phyloP scores from a whole-genome alignment of 208 protist species.

The Baffinella frigidus region DNA sequence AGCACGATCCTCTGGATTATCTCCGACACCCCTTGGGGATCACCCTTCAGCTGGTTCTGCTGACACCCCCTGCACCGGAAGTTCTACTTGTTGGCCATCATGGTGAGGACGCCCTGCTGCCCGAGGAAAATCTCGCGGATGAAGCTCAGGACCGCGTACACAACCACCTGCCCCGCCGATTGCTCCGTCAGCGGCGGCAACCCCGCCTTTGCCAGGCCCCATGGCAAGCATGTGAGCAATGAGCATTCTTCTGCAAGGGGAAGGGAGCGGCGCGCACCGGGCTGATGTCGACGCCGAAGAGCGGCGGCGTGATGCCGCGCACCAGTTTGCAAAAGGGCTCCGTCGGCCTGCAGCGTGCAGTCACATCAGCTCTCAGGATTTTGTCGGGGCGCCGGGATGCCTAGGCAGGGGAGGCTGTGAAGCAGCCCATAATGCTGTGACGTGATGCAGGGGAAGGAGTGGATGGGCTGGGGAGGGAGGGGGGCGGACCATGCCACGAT shows the following conservation, averaged over 20 bases:
- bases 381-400: too few relatives aligned
- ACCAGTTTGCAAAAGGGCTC: slow-evolving; percentile 20
- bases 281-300: slow-evolving; percentile 61
- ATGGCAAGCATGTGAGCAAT: not conserved
- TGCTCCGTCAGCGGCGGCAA: too few relatives aligned
- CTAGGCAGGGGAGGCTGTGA: too few relatives aligned
- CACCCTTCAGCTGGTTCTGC: too few relatives aligned
- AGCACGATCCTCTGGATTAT: too few relatives aligned
- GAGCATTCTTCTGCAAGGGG: not conserved
- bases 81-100: slow-evolving; percentile 55
- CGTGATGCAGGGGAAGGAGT: too few relatives aligned
- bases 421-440: too few relatives aligned
- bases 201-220: too few relatives aligned
- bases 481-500: not conserved
- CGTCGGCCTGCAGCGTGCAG: slow-evolving; percentile 34
- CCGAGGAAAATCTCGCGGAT: slow-evolving; percentile 58
- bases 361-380: too few relatives aligned
- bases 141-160: slow-evolving; percentile 59
- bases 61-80: too few relatives aligned
- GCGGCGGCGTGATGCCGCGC: not conserved
- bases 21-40: too few relatives aligned
- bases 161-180: not conserved
- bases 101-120: slow-evolving; percentile 51
- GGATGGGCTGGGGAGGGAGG: not conserved
- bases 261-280: not conserved